Base-by-base conservation (phyloP, 192 early-diverging fungal genomes). In the Gryganskiella cystojenkinii region DNA sequence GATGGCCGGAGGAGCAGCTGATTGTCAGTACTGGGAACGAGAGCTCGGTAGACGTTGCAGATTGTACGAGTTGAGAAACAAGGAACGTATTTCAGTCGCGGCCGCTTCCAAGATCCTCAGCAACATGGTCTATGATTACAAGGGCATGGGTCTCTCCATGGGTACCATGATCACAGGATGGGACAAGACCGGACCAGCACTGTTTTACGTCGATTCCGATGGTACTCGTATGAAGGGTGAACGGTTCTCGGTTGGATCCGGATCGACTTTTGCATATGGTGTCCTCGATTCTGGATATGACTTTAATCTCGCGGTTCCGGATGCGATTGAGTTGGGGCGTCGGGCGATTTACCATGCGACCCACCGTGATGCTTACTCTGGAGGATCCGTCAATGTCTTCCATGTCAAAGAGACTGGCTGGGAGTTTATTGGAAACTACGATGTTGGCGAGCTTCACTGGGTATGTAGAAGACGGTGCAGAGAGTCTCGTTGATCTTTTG, bases 121-220 rank as follows among this genome's bases (percentile, higher is more conserved):
- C 58, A 99, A 99, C 86, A 94, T 98, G 90, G 96, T 99, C 8
- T 96, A 95, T 73, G 81, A 91, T 52, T 99, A 98, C 90, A 99
- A 98, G 79, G 96, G 98, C 65, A 98, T 98, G 94, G 98, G 96
- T 13, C 80, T 99, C 64, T 98, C 96, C 24, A 99, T 99, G 98
- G 98, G 98, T 33, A 98, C 97, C 25, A 99, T 99, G 98, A 88
- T 99, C 42, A 91, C 93, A 52, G 98, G 98, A 57, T 99, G 97
- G 97, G 97, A 99, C 67, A 95, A 96, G 83, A 92, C 86, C 11
- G 91, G 96, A 3, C 97, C 97, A 3, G 91, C 89, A 47, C 82
- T 99, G 47, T 98, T 92, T 83, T 99, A 99, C 70, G 96, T 99
- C 17, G 98, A 99, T 70, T 94, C 93, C 8, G 97, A 99, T 47